phyloP scores from a whole-genome alignment of 495 filamentous ascomycete genomes.

The Cudoniella acicularis region DNA sequence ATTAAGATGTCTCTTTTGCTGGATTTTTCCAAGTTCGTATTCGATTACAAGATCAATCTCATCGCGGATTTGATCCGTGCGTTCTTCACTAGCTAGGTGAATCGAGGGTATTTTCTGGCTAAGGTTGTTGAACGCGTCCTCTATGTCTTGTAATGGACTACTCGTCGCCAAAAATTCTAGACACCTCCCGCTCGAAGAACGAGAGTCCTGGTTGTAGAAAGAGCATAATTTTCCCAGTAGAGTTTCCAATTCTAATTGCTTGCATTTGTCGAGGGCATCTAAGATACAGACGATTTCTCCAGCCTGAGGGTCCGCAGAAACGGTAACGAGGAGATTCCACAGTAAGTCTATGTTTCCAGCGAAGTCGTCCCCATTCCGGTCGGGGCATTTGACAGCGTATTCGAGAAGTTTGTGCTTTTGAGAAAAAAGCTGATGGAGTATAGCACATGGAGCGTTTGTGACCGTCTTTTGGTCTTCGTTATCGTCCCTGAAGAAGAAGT shows the following conservation, averaged over 20 bases:
- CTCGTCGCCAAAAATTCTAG: constrained; percentile 49
- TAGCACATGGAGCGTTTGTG: constrained; percentile 35
- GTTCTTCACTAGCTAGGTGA: constrained; percentile 33
- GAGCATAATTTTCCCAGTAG: constrained; percentile 12
- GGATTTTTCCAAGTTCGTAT: constrained; percentile 26
- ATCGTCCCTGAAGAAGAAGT: constrained; percentile 57
- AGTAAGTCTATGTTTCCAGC: constrained; percentile 33
- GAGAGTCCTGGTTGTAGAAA: constrained; percentile 10
- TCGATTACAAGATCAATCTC: constrained; percentile 44
- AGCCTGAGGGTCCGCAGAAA: constrained; percentile 30
- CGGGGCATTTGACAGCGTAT: constrained; percentile 26
- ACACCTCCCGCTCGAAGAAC: not conserved
- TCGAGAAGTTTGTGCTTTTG: constrained; percentile 29
- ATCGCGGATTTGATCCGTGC: constrained; percentile 33
- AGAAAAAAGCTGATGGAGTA: constrained; percentile 47
- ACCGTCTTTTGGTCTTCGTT: constrained; percentile 39
- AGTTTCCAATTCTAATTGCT: constrained; percentile 4
- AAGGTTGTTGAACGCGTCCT: constrained; percentile 25
- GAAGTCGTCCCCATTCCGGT: constrained; percentile 22
- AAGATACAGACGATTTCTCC: constrained; percentile 47
- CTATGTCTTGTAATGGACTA: constrained; percentile 40
- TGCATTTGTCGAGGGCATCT: constrained; percentile 45
- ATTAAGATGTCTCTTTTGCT: constrained; percentile 16
- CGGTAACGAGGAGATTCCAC: constrained; percentile 38
- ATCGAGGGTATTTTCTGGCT: constrained; percentile 26